phyloP scores from a whole-genome alignment of 306 rosid species.

The Cicer yamashitae region DNA sequence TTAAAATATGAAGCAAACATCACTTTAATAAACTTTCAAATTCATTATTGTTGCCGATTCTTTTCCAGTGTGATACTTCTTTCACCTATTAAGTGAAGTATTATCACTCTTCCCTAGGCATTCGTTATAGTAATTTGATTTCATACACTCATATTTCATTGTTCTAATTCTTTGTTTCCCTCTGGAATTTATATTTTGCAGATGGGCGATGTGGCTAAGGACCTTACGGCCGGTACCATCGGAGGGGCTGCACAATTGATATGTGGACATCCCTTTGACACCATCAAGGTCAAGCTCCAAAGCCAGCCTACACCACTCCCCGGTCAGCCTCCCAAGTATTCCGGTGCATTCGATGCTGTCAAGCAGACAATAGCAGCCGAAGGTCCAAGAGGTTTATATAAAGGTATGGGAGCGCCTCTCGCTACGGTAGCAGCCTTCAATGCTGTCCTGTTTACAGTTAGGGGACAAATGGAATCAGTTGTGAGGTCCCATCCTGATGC shows the following conservation, averaged over 20 bases:
- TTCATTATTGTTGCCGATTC: background rate
- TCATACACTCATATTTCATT: slow-evolving; percentile 8
- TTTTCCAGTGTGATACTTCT: background rate
- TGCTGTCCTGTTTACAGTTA: slow-evolving; percentile 87
- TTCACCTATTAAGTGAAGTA: too few relatives aligned
- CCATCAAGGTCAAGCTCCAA: slow-evolving; percentile 98
- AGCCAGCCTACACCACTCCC: slow-evolving; percentile 93
- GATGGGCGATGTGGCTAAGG: slow-evolving; percentile 97
- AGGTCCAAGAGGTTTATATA: slow-evolving; percentile 89
- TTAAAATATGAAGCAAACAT: background rate
- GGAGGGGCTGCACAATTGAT: slow-evolving; percentile 96
- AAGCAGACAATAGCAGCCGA: slow-evolving; percentile 92
- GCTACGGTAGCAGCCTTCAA: slow-evolving; percentile 98
- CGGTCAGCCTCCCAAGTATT: slow-evolving; percentile 76
- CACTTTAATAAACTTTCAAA: background rate
- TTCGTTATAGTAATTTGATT: too few relatives aligned
- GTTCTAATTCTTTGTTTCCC: slow-evolving; percentile 8
- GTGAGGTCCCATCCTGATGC: slow-evolving; percentile 81
- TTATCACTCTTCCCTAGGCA: too few relatives aligned
- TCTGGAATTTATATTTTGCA: slow-evolving; percentile 35
- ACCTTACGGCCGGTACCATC: slow-evolving; percentile 85
- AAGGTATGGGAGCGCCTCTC: slow-evolving; percentile 98
- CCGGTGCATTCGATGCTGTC: slow-evolving; percentile 94
- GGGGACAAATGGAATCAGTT: slow-evolving; percentile 90
- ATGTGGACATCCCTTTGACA: slow-evolving; percentile 92